Evolutionary conservation across 2,329 filamentous ascomycete species (phyloP).

Genomic region (Apiospora rasikravindrae): DNA sequence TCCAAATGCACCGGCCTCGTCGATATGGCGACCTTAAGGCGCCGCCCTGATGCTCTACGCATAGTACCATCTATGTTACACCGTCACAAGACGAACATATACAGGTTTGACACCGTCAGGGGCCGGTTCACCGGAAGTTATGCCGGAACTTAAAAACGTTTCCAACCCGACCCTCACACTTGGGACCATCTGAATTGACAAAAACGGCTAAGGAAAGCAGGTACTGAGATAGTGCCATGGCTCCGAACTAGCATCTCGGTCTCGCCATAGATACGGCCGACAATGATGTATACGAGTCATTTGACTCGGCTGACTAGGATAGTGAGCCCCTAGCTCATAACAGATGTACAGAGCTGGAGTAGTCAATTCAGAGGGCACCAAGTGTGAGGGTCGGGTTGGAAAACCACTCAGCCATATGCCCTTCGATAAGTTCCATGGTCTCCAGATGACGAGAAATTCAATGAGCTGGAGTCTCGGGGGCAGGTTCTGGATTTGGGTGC

Average conservation of each 20-base stretch:
- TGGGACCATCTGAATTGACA: too few relatives aligned
- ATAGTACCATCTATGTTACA: neutral
- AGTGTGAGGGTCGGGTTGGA: neutral
- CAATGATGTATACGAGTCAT: neutral
- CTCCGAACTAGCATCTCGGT: neutral
- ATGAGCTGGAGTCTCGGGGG: too few relatives aligned
- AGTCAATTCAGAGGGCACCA: neutral
- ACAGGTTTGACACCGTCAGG: neutral
- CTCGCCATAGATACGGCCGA: neutral
- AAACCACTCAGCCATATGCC: neutral
- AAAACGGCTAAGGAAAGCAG: neutral
- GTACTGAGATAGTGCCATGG: neutral
- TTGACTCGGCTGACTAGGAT: neutral
- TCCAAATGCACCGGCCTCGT: neutral
- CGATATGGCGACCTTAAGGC: neutral
- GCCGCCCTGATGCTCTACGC: neutral
- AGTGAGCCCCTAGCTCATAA: neutral
- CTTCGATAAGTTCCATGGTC: neutral
- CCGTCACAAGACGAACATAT: neutral
- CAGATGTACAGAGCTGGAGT: neutral
- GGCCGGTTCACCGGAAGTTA: neutral
- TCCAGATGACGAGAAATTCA: neutral
- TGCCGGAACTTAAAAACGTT: neutral
- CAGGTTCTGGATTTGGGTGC: neutral
- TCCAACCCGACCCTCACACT: too few relatives aligned